Base-by-base conservation (phyloP, 306 rosid species). In the Myrica gale region DNA sequence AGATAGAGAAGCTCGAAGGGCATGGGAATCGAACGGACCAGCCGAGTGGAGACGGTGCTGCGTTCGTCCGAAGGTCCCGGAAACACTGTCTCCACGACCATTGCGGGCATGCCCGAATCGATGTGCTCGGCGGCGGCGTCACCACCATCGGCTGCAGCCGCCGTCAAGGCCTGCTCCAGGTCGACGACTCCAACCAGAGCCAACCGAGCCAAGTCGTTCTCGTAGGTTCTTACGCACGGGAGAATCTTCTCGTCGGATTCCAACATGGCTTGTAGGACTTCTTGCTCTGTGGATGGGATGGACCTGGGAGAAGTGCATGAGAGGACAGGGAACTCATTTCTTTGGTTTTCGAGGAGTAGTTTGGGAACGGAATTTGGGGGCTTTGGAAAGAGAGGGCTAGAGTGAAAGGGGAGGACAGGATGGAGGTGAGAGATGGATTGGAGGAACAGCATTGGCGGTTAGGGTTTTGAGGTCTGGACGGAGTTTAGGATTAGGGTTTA, bases 141-240 rank as follows among this genome's bases (percentile, higher is more conserved):
- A 5, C 98, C 98, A 6, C 98, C 95, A 53, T 94, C 98, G 67
- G 98, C 91, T 0, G 97, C 96, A 15, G 95, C 96, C 4, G 97
- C 98, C 6, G 97, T 92, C 20, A 94, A 60, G 48, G 97, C 93
- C 85, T 94, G 98, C 43, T 81, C 75, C 67, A 82, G 89, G 62
- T 90, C 95, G 37, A 89, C 96, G 63, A 90, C 84, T 61, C 98
- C 98, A 73, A 90, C 86, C 44, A 94, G 82, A 61, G 88, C 76
- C 19, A 94, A 90, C 58, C 90, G 82, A 62, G 93, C 78, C 55
- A 84, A 48, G 81, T 90, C 95, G 78, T 86, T 92, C 79, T 92
- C 97, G 76, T 76, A 95, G 20, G 89, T 88, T 26, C 98, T 82
- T 37, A 95, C 93, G 55, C 96, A 90, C 5, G 98, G 98, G 42